These are phyloP conservation scores for Solanum tarijense DNA, from an alignment of 257 asterid genomes.

Conservation along the genomic window DNA sequence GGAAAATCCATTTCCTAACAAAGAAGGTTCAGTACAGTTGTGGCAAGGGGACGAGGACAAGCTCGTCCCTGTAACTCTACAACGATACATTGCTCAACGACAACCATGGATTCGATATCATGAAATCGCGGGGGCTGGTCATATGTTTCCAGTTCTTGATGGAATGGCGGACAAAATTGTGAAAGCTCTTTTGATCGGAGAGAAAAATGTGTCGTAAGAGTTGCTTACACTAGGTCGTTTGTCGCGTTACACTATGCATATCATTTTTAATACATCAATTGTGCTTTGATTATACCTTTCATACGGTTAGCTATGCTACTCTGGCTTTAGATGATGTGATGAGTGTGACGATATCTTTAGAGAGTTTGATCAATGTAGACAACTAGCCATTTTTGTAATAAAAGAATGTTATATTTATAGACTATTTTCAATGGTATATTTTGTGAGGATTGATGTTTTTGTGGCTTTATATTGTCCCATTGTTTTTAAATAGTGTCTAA, in stretches of 20 bases:
- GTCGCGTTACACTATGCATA: background rate
- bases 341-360: background rate
- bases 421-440: background rate
- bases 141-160: conserved; percentile 46
- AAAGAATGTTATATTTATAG: background rate
- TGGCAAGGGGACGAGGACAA: conserved; percentile 84
- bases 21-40: conserved; percentile 57
- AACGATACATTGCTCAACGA: conserved; percentile 46
- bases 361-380: background rate
- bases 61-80: conserved; percentile 53
- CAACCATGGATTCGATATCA: conserved; percentile 84
- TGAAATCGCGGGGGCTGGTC: conserved; percentile 70
- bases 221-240: background rate
- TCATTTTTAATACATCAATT: background rate
- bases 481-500: background rate
- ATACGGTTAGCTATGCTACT: background rate
- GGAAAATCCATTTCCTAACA: conserved; percentile 46
- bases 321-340: background rate
- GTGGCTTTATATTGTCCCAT: background rate
- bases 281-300: background rate
- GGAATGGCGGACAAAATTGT: conserved; percentile 51
- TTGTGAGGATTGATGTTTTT: background rate
- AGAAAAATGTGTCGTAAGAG: conserved; percentile 1
- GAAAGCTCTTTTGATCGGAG: conserved; percentile 38
- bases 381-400: background rate